Evolutionary conservation across 805 yeast species (phyloP).

Genomic region (Yamadazyma sp.): DNA sequence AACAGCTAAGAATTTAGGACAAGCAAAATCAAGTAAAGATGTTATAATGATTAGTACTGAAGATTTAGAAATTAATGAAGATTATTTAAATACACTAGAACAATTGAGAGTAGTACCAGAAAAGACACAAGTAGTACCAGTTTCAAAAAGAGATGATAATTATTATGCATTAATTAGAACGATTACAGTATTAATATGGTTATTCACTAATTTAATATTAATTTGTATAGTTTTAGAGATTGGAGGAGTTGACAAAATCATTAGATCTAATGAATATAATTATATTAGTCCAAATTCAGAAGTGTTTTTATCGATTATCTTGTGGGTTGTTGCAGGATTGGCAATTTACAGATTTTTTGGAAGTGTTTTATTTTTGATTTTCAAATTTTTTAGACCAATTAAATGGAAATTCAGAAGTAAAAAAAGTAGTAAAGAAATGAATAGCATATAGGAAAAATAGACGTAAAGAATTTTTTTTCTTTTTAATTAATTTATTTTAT

Average conservation of each 20-base stretch:
- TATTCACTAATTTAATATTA: conserved; percentile 77
- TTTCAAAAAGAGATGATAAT: conserved; percentile 50
- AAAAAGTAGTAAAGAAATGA: too few relatives aligned
- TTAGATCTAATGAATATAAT: conserved; percentile 25
- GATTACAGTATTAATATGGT: conserved; percentile 85
- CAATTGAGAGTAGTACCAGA: conserved; percentile 46
- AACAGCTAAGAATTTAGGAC: conserved; percentile 68
- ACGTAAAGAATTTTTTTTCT: too few relatives aligned
- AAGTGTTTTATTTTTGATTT: conserved; percentile 54
- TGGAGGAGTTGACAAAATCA: conserved; percentile 63
- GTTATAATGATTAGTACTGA: conserved; percentile 48
- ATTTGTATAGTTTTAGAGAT: conserved; percentile 81
- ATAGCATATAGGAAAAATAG: too few relatives aligned
- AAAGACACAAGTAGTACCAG: conserved; percentile 15
- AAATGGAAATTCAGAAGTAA: conserved; percentile 33
- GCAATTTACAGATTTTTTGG: conserved; percentile 84
- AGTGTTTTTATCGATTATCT: conserved; percentile 73
- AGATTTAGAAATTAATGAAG: conserved; percentile 64
- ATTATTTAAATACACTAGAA: conserved; percentile 64
- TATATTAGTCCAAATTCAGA: conserved; percentile 46
- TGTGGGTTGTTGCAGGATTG: conserved; percentile 91
- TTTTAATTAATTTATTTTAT: too few relatives aligned
- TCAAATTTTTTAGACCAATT: conserved; percentile 36
- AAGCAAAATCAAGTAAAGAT: conserved; percentile 55
- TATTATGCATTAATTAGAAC: conserved; percentile 92